phyloP scores from a whole-genome alignment of 2,329 filamentous ascomycete genomes.

The Boeremia exigua region DNA sequence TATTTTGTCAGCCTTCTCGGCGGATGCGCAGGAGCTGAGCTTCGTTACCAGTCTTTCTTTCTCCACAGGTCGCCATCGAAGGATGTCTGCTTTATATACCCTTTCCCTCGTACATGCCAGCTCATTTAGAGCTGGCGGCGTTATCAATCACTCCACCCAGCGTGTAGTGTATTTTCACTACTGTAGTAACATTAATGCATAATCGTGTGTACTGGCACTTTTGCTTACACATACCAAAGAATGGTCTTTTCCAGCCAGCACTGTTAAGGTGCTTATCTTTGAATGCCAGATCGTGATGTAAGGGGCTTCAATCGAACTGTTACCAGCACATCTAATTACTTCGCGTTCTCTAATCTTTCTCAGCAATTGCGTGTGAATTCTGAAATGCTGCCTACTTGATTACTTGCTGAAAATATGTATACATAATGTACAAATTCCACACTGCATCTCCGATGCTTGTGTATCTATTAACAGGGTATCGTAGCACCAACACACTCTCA shows the following conservation, averaged over 20 bases:
- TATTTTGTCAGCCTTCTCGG: not conserved
- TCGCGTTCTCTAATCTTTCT: no score
- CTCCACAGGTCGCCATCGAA: not conserved
- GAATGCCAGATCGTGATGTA: no score
- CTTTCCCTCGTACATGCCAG: not conserved
- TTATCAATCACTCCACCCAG: not conserved
- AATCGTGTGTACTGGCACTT: not conserved
- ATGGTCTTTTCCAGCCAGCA: no score
- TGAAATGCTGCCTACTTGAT: no score
- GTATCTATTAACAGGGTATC: not conserved
- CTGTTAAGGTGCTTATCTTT: no score
- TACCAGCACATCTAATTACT: no score
- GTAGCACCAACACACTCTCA: not conserved
- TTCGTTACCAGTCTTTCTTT: not conserved
- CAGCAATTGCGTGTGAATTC: no score
- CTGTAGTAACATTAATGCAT: constrained; percentile 6
- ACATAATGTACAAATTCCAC: not conserved
- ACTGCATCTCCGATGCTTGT: not conserved
- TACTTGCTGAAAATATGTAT: no score
- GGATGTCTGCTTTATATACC: constrained; percentile 1
- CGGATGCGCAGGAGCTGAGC: not conserved
- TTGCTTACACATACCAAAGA: not conserved
- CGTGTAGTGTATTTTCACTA: not conserved
- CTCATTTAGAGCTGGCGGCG: not conserved
- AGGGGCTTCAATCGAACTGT: no score